Percentiles rank a stretch among this genome's conserved stretches.
phyloP scores from a whole-genome alignment of 148 eudicot species.

The Agrostemma githago region DNA sequence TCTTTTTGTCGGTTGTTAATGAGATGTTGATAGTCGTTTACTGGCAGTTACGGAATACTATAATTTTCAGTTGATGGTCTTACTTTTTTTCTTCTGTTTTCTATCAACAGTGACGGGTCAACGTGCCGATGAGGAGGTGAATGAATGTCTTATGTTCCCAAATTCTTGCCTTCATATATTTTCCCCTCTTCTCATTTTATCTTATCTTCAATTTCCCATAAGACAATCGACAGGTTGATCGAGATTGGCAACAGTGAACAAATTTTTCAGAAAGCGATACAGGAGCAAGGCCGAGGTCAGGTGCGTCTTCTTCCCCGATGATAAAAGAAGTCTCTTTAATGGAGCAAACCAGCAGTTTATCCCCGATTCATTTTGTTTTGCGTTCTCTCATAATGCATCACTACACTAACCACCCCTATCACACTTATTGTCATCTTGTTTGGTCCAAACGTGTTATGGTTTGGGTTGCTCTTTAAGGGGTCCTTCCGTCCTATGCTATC shows the following conservation, averaged over 20 bases:
- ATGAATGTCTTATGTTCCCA: conserved; percentile 26
- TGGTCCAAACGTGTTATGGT: too few species aligned
- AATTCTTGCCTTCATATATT: neutral
- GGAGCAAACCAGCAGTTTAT: too few species aligned
- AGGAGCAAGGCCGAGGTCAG: conserved; percentile 98
- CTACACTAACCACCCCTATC: too few species aligned
- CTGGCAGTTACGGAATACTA: neutral
- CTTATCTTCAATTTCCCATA: conserved; percentile 31
- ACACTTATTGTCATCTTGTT: too few species aligned
- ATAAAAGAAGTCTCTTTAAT: too few species aligned
- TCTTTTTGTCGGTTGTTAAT: too few species aligned
- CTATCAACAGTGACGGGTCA: conserved; percentile 67
- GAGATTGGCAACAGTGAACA: conserved; percentile 98
- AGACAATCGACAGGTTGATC: conserved; percentile 81
- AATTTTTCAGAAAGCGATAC: conserved; percentile 88
- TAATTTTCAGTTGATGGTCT: conserved; percentile 21
- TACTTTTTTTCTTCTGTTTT: conserved; percentile 25
- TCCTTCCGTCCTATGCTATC: too few species aligned
- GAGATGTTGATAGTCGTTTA: too few species aligned
- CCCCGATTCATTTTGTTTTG: too few species aligned
- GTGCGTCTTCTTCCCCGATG: too few species aligned
- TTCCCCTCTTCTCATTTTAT: conserved; percentile 20
- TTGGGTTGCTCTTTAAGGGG: too few species aligned
- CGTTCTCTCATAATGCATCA: too few species aligned
- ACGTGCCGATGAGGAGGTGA: conserved; percentile 93